A percentile compares a stretch with the other conserved stretches of the same genome.
Evolutionary conservation across 345 rosid genomes (phyloP).

Genomic region (Litchi chinensis): DNA sequence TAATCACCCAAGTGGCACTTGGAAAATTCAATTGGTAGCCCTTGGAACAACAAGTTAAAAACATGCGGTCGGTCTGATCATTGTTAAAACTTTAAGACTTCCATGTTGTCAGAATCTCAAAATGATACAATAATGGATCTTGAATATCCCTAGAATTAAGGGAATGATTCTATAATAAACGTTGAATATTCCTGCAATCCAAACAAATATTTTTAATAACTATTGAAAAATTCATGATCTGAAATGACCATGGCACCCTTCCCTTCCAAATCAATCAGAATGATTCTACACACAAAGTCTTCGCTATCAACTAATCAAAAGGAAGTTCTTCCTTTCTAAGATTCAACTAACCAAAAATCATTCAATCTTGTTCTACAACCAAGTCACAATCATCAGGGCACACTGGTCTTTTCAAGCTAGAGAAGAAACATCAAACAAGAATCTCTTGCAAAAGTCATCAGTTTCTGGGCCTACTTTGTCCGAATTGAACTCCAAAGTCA

Average conservation of each 20-base stretch:
- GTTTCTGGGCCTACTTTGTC: too few species aligned
- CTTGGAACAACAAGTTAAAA: background rate
- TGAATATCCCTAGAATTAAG: background rate
- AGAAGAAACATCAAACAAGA: slow-evolving; percentile 16
- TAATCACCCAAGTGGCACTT: background rate
- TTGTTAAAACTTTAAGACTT: too few species aligned
- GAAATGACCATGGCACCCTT: slow-evolving; percentile 1
- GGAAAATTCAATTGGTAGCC: background rate
- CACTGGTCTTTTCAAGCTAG: background rate
- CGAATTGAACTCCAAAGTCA: slow-evolving; percentile 3
- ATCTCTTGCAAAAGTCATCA: background rate
- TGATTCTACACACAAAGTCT: background rate
- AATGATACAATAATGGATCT: background rate
- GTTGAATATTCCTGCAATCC: background rate
- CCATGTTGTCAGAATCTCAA: background rate
- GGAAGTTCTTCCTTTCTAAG: background rate
- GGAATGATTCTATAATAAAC: background rate
- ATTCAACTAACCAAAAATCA: background rate
- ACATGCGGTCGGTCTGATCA: too few species aligned
- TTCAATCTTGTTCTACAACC: background rate
- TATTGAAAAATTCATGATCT: too few species aligned
- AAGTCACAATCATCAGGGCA: background rate
- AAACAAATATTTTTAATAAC: background rate
- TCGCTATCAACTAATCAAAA: background rate
- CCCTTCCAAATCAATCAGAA: background rate